Conservation (phyloP, 441 rosid species). For the Gossypium davidsonii region DNA sequence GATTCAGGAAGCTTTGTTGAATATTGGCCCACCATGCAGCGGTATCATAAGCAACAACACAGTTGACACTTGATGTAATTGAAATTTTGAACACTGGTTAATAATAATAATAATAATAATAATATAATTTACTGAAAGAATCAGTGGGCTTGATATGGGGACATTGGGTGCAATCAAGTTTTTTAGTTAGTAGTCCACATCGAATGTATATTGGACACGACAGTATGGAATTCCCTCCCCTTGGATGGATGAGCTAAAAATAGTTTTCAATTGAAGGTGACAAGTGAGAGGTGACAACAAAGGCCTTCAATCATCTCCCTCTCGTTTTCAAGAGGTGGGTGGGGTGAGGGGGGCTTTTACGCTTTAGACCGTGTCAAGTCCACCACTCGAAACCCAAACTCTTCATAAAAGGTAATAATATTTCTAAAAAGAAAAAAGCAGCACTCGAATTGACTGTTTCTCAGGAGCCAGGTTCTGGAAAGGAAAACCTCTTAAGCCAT, state of each 20-base stretch:
- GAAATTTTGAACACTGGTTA: too few relatives aligned
- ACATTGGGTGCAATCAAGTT: background rate
- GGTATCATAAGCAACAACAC: too few relatives aligned
- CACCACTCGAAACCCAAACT: slow-evolving; percentile 14
- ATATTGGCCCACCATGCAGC: background rate
- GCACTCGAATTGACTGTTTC: slow-evolving; percentile 25
- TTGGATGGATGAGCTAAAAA: too few relatives aligned
- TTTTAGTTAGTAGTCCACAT: background rate
- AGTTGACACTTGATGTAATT: too few relatives aligned
- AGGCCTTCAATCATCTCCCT: background rate
- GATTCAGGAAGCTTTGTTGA: background rate
- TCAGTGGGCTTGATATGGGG: background rate
- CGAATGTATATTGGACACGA: background rate
- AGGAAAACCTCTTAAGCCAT: too few relatives aligned
- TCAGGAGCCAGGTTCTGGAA: background rate
- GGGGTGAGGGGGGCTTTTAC: background rate
- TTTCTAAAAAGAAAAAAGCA: slow-evolving; percentile 2
- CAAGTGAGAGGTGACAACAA: slow-evolving; percentile 15
- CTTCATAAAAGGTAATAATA: background rate
- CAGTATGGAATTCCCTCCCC: background rate
- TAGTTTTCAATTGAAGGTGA: background rate
- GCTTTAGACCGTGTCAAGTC: slow-evolving; percentile 16
- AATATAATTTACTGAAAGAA: background rate
- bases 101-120: too few relatives aligned
- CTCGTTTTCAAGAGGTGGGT: slow-evolving; percentile 16